Conservation (phyloP, 192 early-diverging fungal species). For the Coemansia sp. region DNA sequence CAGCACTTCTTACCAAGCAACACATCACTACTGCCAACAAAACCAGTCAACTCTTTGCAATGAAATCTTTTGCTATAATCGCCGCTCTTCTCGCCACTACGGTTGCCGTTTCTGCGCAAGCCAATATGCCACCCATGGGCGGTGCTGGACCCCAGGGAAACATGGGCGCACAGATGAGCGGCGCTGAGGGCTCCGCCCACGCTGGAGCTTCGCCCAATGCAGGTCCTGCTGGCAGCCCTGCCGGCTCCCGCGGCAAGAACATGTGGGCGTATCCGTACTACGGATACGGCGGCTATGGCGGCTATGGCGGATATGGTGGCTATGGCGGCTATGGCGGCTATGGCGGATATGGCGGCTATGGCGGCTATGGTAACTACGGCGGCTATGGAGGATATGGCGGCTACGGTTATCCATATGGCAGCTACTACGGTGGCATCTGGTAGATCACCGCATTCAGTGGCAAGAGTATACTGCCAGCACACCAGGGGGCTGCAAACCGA, state of each 20-base stretch:
- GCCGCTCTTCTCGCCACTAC: conserved; percentile 28
- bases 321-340: conserved; percentile 15
- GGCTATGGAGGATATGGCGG: conserved; percentile 17
- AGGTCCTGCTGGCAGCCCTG: conserved; percentile 49
- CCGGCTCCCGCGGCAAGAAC: conserved; percentile 42
- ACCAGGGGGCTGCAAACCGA: neutral
- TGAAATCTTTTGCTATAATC: conserved; percentile 39
- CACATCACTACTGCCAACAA: neutral
- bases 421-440: conserved; percentile 13
- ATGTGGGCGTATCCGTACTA: conserved; percentile 55
- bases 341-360: conserved; percentile 28
- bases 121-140: conserved; percentile 24
- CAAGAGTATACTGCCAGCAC: neutral
- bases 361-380: conserved; percentile 31
- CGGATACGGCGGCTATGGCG: conserved; percentile 12
- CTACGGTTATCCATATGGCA: conserved; percentile 21
- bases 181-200: conserved; percentile 23
- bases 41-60: neutral
- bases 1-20: neutral
- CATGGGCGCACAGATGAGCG: conserved; percentile 29
- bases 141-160: conserved; percentile 14
- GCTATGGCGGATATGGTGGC: conserved; percentile 14
- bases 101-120: conserved; percentile 36
- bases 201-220: conserved; percentile 23
- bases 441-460: neutral